Conservation (phyloP, 2,329 filamentous ascomycete species). For the Colletotrichum sp. region DNA sequence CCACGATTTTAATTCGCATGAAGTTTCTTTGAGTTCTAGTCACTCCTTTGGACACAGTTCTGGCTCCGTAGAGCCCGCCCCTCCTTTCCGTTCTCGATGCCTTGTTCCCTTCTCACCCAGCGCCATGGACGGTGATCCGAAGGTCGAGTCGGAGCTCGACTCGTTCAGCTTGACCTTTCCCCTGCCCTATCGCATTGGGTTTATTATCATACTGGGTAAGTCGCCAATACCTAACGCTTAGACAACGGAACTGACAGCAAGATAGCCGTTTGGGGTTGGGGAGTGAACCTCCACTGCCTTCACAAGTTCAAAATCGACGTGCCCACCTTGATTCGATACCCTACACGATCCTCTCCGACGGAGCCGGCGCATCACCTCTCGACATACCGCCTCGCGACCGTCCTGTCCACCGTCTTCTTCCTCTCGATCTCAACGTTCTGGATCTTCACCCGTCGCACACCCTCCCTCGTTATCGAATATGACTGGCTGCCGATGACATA, state of each 20-base stretch:
- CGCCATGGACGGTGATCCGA: slow-evolving; percentile 75
- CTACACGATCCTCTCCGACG: slow-evolving; percentile 70
- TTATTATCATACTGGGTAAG: slow-evolving; percentile 84
- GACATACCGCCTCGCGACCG: slow-evolving; percentile 82
- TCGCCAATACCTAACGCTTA: background rate
- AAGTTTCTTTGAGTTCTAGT: slow-evolving; percentile 6
- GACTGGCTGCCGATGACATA: slow-evolving; percentile 88
- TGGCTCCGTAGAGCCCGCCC: slow-evolving; percentile 6
- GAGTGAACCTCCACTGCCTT: slow-evolving; percentile 87
- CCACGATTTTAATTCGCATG: background rate
- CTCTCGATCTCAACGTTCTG: slow-evolving; percentile 84
- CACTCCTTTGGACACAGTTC: slow-evolving; percentile 1
- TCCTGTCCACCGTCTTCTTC: slow-evolving; percentile 74
- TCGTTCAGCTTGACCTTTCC: slow-evolving; percentile 87
- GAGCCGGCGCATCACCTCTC: slow-evolving; percentile 80
- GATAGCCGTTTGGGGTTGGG: slow-evolving; percentile 93
- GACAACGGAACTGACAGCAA: background rate
- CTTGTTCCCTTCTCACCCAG: slow-evolving; percentile 22
- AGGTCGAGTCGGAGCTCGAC: slow-evolving; percentile 76
- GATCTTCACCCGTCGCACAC: slow-evolving; percentile 74
- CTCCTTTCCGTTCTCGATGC: slow-evolving; percentile 13
- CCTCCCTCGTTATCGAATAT: slow-evolving; percentile 74
- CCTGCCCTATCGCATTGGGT: slow-evolving; percentile 85
- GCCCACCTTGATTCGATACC: slow-evolving; percentile 85
- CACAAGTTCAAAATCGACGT: slow-evolving; percentile 83